phyloP scores from a whole-genome alignment of 768 basidiomycete genomes.

The Boletellus ananas region DNA sequence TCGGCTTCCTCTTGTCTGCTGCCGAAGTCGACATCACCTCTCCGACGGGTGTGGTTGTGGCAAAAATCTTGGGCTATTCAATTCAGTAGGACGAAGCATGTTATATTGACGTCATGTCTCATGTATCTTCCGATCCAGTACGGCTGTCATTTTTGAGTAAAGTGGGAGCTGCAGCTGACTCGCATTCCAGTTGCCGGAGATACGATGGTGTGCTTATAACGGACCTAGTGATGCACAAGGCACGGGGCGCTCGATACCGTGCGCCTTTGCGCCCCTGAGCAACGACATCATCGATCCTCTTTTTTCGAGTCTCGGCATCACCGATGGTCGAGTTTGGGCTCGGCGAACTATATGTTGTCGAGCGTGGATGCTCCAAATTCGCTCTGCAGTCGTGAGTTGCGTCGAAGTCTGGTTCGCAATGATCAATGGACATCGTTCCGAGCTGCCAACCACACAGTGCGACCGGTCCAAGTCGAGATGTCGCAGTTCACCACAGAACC shows the following conservation, averaged over 20 bases:
- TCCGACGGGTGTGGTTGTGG: conserved; percentile 72
- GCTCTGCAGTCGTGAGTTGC: too few relatives aligned
- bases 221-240: conserved; percentile 51
- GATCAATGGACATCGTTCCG: too few relatives aligned
- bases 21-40: conserved; percentile 60
- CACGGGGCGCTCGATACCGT: conserved; percentile 60
- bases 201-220: conserved; percentile 64
- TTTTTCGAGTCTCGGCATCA: conserved; percentile 58
- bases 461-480: too few relatives aligned
- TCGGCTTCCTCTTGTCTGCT: conserved; percentile 63
- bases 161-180: not conserved
- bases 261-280: conserved; percentile 61
- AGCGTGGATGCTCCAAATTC: too few relatives aligned
- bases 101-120: conserved; percentile 61
- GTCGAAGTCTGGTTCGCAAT: too few relatives aligned
- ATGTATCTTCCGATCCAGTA: conserved; percentile 61
- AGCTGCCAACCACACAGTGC: too few relatives aligned
- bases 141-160: not conserved
- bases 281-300: conserved; percentile 69
- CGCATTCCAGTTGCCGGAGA: conserved; percentile 45
- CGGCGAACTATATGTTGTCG: conserved; percentile 43
- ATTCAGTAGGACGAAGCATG: conserved; percentile 50
- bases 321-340: conserved; percentile 58
- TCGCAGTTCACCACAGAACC: too few relatives aligned
- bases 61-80: conserved; percentile 46